Base-by-base conservation (phyloP, 2,329 filamentous ascomycete species). In the Cytospora paraplurivora region DNA sequence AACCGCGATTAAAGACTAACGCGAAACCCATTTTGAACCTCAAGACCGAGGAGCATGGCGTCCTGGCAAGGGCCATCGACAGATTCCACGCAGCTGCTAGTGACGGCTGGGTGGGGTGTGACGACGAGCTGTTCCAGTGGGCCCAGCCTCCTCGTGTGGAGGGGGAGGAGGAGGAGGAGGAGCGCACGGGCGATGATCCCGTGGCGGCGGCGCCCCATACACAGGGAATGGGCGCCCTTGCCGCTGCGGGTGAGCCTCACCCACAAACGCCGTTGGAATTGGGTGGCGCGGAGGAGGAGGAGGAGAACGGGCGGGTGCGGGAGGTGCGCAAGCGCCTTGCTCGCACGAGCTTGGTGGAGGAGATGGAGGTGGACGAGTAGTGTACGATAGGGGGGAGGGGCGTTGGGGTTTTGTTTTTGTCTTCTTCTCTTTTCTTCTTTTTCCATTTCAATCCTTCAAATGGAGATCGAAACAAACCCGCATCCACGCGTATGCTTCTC, bases 31-130 rank as follows among this genome's bases (percentile, higher is more conserved):
- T 34, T 2, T 15, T 12, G 4, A 35, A 12, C 17, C 4, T 13
- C 38, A 17, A 60, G 58, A 35, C 17, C 55, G 12, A 32, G 6
- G 55, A 56, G 2, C 61, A 57, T 37, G 54, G 61, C 1, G 41
- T n/a, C 11, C 61, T 62, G 1, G 61, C 55, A 19, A 44, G 59
- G 15, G 34, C 44, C 61, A 17, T 59, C 27, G 55, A 62, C 49
- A 21, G 19, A 3, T 62, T 62, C 47, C 19, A 62, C 35, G 15
- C n/a, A 5, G 47, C n/a, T 10, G 47, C 35, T 52, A 52, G 44
- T 51, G 19, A 27, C 34, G 8, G 44, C 34, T 58, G 41, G 47
- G 21, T 12, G 27, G 17, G 41, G 3, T 15, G 13, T 1, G n/a
- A 59, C n/a, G 34, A 41, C 10, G 21, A 35, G 8, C 3, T 49